A percentile compares a stretch with the other conserved stretches of the same genome.
These are phyloP conservation scores for Fusarium piperis DNA, from an alignment of 2,329 filamentous ascomycete species.

Conservation along the genomic window DNA sequence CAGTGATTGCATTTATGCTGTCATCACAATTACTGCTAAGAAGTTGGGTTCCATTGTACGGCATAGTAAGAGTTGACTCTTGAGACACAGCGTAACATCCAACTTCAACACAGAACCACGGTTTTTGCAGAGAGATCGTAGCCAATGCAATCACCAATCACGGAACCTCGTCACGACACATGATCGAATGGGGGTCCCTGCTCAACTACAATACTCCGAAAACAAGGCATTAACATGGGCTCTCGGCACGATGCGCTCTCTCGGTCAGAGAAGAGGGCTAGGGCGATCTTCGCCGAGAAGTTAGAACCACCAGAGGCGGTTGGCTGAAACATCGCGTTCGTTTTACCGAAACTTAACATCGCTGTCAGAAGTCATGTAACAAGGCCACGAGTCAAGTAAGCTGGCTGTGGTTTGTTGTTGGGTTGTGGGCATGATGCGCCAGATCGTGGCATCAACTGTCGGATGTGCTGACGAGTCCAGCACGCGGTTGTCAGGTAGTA, in stretches of 20 bases:
- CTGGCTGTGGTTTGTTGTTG: neutral
- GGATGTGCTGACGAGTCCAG: neutral
- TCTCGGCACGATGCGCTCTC: neutral
- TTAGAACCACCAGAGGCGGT: neutral
- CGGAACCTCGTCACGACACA: neutral
- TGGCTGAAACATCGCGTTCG: neutral
- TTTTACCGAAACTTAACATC: neutral
- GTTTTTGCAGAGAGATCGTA: neutral
- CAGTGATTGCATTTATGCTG: neutral
- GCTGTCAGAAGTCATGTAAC: neutral
- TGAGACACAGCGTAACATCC: neutral
- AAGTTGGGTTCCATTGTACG: neutral
- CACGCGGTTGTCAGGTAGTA: constrained; percentile 6
- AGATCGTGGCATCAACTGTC: neutral
- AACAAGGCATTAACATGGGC: neutral
- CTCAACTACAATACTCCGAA: neutral
- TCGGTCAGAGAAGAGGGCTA: constrained; percentile 27
- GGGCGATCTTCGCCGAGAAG: neutral
- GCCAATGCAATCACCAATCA: constrained; percentile 9
- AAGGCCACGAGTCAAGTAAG: neutral
- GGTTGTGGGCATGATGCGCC: neutral
- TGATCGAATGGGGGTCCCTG: neutral
- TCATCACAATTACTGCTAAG: neutral
- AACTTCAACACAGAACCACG: neutral
- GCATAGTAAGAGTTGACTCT: neutral